Conservation (phyloP, 2,329 filamentous ascomycete genomes). For the Shiraia sp. region DNA sequence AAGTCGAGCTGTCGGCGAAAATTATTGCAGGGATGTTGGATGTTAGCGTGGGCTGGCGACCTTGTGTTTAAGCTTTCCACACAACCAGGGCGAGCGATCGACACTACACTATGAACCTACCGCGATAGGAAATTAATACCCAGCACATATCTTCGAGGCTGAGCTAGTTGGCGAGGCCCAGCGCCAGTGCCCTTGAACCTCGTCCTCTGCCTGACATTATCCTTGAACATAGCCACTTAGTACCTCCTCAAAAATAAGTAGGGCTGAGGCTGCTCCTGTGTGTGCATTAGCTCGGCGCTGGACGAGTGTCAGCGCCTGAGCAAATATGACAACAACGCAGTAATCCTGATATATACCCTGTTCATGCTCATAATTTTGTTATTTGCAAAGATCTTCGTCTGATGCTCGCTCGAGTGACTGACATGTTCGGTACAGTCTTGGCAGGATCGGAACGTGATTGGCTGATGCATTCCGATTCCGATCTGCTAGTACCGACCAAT, state of each 20-base stretch:
- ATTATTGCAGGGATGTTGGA: conserved; percentile 35
- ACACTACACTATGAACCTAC: conserved; percentile 1
- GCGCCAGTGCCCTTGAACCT: not conserved
- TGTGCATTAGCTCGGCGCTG: conserved; percentile 18
- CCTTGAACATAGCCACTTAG: conserved; percentile 6
- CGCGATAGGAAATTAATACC: conserved; percentile 4
- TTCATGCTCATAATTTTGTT: too few species aligned
- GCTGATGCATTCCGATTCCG: conserved; percentile 6
- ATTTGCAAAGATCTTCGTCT: too few species aligned
- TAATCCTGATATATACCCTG: too few species aligned
- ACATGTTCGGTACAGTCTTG: not conserved
- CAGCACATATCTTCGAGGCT: not conserved
- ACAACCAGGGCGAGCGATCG: too few species aligned
- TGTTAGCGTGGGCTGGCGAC: not conserved
- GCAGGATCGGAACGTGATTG: conserved; percentile 4
- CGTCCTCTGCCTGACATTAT: conserved; percentile 7
- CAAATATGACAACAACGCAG: too few species aligned
- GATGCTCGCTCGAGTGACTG: too few species aligned
- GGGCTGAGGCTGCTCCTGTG: too few species aligned
- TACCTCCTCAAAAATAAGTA: too few species aligned
- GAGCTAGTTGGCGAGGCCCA: conserved; percentile 5
- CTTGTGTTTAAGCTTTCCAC: not conserved
- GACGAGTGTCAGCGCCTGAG: too few species aligned
- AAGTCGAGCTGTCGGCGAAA: conserved; percentile 31
- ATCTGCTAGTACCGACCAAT: not conserved